Base-by-base conservation (phyloP, 148 eudicot genomes). In the Chenopodium quinoa region DNA sequence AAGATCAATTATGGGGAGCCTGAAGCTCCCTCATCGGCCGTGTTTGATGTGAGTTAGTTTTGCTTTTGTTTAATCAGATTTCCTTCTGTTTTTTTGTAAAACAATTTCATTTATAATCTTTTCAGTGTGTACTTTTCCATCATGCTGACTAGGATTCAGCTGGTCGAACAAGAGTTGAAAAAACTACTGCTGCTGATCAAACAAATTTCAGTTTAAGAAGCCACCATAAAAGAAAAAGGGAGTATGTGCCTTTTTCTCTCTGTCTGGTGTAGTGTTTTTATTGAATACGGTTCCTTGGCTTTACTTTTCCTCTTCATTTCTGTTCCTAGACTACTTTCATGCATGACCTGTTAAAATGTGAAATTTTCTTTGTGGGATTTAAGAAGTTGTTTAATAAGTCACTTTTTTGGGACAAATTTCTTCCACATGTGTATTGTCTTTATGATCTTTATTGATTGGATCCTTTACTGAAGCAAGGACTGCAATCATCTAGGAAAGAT, bases 1-100 rank as follows among this genome's bases (percentile, higher is more conserved):
- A 89, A 87, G 85, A 81, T 78, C 81, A 83, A 84, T 80, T 93
- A 88, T 77, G 82, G 83, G 85, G 97, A 91, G 80, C 70, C 73
- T 44, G 86, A 84, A 27, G 76, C 73, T 86, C n/a, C 62, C 73
- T 85, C 83, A 48, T 40, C 82, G 19, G 79, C 64, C 63, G 23
- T 40, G 32, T 69, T 69, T 52, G 86, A 85, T 78, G 98, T 92
- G 88, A 73, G 83, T 80, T 70, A 17, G 62, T 47, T 77, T 56
- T 40, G 32, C 70, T 70, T 20, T 9, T 71, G 67, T 54, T 70
- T 67, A 70, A 25, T 80, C 71, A 48, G 77, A 32, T 47, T 65
- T 72, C 44, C 22, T 25, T 52, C 69, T 46, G 71, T 29, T 11
- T 32, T 29, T 76, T 74, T 20, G 44, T 69, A 22, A 65, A 60